Conservation (phyloP, 345 rosid species). For the Excoecaria cochinchinensis region DNA sequence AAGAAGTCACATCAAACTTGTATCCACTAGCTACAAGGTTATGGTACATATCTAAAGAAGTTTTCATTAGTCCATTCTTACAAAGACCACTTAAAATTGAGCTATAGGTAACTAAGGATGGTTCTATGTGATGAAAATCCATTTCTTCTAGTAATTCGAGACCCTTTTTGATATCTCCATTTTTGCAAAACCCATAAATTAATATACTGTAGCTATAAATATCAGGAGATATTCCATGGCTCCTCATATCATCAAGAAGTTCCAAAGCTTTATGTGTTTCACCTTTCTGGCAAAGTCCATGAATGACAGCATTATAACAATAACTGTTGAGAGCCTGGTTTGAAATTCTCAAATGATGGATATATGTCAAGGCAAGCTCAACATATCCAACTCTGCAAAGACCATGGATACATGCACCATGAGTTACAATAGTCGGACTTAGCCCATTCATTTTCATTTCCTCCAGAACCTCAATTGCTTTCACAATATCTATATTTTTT, state of each 20-base stretch:
- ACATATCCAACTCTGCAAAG: conserved; percentile 44
- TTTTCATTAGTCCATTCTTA: conserved; percentile 35
- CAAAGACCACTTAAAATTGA: conserved; percentile 36
- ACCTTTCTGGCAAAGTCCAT: conserved; percentile 49
- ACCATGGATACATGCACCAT: conserved; percentile 41
- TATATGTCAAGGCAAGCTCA: conserved; percentile 32
- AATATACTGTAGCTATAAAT: conserved; percentile 50
- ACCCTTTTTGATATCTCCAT: conserved; percentile 40
- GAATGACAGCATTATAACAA: conserved; percentile 55
- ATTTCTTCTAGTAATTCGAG: conserved; percentile 42
- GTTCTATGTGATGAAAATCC: conserved; percentile 30
- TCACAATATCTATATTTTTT: conserved; percentile 19
- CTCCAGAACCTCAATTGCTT: conserved; percentile 35
- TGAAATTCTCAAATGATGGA: conserved; percentile 25
- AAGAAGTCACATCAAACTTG: conserved; percentile 35
- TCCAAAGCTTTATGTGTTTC: conserved; percentile 34
- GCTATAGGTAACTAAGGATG: conserved; percentile 41
- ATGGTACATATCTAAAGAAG: conserved; percentile 25
- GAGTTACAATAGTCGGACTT: conserved; percentile 40
- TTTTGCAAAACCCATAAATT: conserved; percentile 48
- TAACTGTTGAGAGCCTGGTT: conserved; percentile 36
- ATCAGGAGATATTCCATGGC: conserved; percentile 36
- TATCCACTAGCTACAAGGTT: conserved; percentile 34
- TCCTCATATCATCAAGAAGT: conserved; percentile 51
- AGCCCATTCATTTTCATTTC: conserved; percentile 43